A percentile compares a stretch with the other conserved stretches of the same genome.
Evolutionary conservation across 2,329 filamentous ascomycete genomes (phyloP).

Genomic region (Aspergillus proliferans): DNA sequence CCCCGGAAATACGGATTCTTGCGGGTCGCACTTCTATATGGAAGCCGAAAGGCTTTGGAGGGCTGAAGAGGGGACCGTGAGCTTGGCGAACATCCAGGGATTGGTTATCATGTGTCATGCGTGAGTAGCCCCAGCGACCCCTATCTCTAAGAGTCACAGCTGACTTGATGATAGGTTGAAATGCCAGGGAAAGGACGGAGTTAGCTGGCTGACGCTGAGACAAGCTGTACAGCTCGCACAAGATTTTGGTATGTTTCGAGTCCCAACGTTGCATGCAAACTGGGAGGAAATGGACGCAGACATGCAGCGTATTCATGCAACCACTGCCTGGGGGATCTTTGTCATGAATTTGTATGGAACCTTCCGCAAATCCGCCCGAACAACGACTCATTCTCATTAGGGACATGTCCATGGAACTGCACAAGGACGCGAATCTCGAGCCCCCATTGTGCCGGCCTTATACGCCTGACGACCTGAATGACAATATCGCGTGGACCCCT

Average conservation of each 20-base stretch:
- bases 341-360: constrained; percentile 22
- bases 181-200: constrained; percentile 19
- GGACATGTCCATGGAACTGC: constrained; percentile 23
- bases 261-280: constrained; percentile 5
- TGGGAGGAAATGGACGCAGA: constrained; percentile 10
- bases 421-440: constrained; percentile 13
- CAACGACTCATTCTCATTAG: constrained; percentile 8
- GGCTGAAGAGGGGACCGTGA: constrained; percentile 26
- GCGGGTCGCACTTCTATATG: constrained; percentile 27
- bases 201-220: constrained; percentile 26
- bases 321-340: constrained; percentile 27
- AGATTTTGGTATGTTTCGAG: constrained; percentile 24
- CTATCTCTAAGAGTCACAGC: background rate
- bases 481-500: constrained; percentile 23
- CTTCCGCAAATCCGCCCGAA: background rate
- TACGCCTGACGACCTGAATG: constrained; percentile 5
- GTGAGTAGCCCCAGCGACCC: constrained; percentile 16
- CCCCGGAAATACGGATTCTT: constrained; percentile 21
- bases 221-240: constrained; percentile 27
- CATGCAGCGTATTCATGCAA: constrained; percentile 16
- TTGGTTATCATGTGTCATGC: constrained; percentile 27
- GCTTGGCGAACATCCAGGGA: constrained; percentile 32
- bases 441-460: constrained; percentile 13
- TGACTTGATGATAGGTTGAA: constrained; percentile 15
- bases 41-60: constrained; percentile 33